A percentile compares a stretch with the other conserved stretches of the same genome.
These are phyloP conservation scores for Penicillium sp. DNA, from an alignment of 2,329 filamentous ascomycete genomes.

Conservation along the genomic window DNA sequence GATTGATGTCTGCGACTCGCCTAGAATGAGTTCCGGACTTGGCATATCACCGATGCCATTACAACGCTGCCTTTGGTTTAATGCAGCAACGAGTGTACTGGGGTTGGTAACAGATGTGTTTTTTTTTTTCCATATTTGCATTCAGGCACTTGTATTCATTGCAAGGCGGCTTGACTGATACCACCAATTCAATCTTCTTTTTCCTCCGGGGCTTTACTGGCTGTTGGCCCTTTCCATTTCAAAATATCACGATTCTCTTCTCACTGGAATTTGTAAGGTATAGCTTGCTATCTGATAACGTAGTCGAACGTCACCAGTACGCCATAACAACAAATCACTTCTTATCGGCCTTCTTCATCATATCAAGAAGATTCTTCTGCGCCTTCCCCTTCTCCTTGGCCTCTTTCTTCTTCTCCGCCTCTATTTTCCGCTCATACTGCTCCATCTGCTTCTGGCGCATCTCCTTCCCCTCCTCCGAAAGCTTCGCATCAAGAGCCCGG, in stretches of 20 bases:
- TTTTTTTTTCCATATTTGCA: slow-evolving; percentile 11
- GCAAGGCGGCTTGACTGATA: slow-evolving; percentile 20
- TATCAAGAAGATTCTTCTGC: slow-evolving; percentile 34
- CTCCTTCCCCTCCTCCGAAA: slow-evolving; percentile 63
- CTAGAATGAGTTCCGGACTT: background rate
- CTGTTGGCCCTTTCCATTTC: slow-evolving; percentile 4
- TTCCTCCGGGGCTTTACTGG: slow-evolving; percentile 13
- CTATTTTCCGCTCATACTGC: slow-evolving; percentile 71
- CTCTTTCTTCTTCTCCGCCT: slow-evolving; percentile 52
- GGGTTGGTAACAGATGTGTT: slow-evolving; percentile 5
- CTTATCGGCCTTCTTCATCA: slow-evolving; percentile 25
- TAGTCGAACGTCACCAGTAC: background rate
- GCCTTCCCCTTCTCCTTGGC: slow-evolving; percentile 42
- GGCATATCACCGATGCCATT: slow-evolving; percentile 12
- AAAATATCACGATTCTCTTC: slow-evolving; percentile 1
- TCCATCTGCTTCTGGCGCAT: slow-evolving; percentile 73
- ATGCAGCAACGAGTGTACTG: slow-evolving; percentile 8
- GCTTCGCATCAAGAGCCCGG: slow-evolving; percentile 55
- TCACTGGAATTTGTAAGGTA: background rate
- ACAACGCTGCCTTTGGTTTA: slow-evolving; percentile 10
- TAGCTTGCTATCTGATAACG: background rate
- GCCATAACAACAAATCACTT: background rate
- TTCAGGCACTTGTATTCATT: slow-evolving; percentile 17
- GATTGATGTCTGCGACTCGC: background rate
- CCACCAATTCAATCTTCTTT: slow-evolving; percentile 17